Evolutionary conservation across 352 stramenopile species (phyloP), one percentile per base, ranked within the genome.

Genomic region (Globisporangium perplexum): DNA sequence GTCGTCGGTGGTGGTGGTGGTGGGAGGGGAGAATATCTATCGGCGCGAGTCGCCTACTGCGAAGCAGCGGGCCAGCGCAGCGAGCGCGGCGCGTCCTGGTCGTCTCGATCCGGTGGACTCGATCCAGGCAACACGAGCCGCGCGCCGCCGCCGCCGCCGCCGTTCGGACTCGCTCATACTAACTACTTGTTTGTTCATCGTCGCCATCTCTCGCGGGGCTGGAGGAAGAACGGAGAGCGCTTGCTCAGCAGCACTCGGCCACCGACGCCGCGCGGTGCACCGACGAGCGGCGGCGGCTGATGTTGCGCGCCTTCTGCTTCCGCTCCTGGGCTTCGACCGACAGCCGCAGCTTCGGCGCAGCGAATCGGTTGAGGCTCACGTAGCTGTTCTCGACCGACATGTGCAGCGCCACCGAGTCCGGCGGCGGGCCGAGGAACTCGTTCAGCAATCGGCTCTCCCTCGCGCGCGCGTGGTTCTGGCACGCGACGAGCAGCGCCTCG

Each of bases 281-380:
- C 10, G 73, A 84, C 47, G 66, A 81, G 43, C 73, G 71, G 0
- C 71, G 69, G 30, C 63, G 68, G 7, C 69, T 71, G 54, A 90
- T 90, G 53, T 74, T 84, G 47, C 73, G 69, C 45, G 80, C 80
- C 52, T 83, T 83, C 47, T 90, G 66, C 47, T 87, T 87, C 50
- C 80, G 73, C 57, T 90, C 73, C 35, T 90, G 77, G 33, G 83
- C 72, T 55, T 90, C 80, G 50, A 90, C 77, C 38, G 71, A 72
- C 17, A 88, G 77, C 31, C 69, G 69, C 55, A 90, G 39, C 47
- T 83, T 83, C 23, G 80, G 77, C 7, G 75, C 80, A 0, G 80
- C 77, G 49, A 88, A 90, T n/a, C 80, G 73, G 36, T 87, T 88
- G 17, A 90, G 54, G 47, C 80, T 88, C 63, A 90, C 80, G 65